A percentile compares a stretch with the other conserved stretches of the same genome.
Conservation (phyloP, 495 filamentous ascomycete species). For the Aspergillus conjunctus region DNA sequence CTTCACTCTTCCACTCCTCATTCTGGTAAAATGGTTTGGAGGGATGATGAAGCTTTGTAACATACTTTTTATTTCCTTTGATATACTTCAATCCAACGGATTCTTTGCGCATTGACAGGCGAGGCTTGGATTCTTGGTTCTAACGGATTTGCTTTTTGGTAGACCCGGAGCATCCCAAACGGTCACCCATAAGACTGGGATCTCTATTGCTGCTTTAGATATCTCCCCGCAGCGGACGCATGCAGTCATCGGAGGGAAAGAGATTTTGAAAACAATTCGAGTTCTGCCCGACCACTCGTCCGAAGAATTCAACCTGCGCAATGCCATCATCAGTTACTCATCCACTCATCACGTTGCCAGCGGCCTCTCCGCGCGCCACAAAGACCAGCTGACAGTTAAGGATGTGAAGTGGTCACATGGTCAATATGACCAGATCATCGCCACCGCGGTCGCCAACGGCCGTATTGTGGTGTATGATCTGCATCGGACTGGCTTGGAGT, state of each 20-base stretch:
- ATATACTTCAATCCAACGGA: conserved; percentile 1
- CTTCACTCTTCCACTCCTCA: conserved; percentile 9
- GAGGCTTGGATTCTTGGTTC: conserved; percentile 18
- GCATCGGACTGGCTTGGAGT: conserved; percentile 69
- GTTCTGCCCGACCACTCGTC: conserved; percentile 68
- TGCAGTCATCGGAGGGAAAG: conserved; percentile 78
- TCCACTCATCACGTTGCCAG: conserved; percentile 58
- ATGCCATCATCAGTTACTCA: conserved; percentile 70
- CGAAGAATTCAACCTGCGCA: conserved; percentile 79
- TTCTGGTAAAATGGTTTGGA: neutral
- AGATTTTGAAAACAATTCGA: conserved; percentile 81
- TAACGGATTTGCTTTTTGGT: conserved; percentile 24
- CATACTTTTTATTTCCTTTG: neutral
- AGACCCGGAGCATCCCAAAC: conserved; percentile 73
- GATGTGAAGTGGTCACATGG: conserved; percentile 86
- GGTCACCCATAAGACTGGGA: conserved; percentile 68
- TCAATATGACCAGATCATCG: conserved; percentile 64
- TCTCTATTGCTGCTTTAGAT: conserved; percentile 75
- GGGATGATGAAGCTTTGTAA: neutral
- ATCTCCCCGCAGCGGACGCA: conserved; percentile 73
- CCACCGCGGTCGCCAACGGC: conserved; percentile 83
- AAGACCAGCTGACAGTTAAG: conserved; percentile 76
- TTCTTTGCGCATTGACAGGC: conserved; percentile 3
- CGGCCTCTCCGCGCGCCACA: conserved; percentile 55
- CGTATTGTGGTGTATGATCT: conserved; percentile 88